Evolutionary conservation across 441 rosid species (phyloP).

Genomic region (Adansonia gregorii): DNA sequence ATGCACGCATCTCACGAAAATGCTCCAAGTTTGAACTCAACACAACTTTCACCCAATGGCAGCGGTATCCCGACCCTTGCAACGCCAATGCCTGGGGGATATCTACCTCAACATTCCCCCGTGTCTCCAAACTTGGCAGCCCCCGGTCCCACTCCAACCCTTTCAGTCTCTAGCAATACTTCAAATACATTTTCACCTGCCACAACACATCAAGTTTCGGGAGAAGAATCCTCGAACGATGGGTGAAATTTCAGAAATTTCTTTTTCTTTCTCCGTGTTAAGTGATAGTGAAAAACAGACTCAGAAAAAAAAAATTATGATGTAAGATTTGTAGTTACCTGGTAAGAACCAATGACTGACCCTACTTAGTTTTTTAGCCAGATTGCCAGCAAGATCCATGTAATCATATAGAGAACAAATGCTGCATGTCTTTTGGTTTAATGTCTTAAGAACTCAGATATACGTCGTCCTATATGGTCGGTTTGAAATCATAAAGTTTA

Average conservation of each 20-base stretch:
- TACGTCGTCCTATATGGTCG: no score
- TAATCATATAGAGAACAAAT: no score
- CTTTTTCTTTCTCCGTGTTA: not conserved
- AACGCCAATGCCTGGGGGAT: conserved; percentile 36
- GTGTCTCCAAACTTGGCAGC: conserved; percentile 24
- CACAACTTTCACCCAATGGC: conserved; percentile 32
- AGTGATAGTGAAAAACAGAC: conserved; percentile 19
- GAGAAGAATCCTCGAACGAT: conserved; percentile 27
- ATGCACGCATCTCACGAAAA: conserved; percentile 75
- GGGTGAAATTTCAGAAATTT: conserved; percentile 22
- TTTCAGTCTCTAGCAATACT: conserved; percentile 32
- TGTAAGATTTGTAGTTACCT: conserved; percentile 13
- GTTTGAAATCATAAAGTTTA: no score
- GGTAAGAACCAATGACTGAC: not conserved
- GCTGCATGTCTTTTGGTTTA: no score
- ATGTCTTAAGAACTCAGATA: no score
- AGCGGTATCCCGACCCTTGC: conserved; percentile 43
- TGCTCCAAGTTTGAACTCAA: conserved; percentile 39
- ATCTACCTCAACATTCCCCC: conserved; percentile 7
- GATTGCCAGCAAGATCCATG: no score
- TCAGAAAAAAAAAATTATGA: not conserved
- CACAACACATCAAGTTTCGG: conserved; percentile 16
- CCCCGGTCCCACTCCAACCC: conserved; percentile 41
- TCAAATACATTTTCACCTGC: conserved; percentile 33
- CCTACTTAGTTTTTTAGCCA: not conserved